Base-by-base conservation (phyloP, 1,284 basidiomycete species). In the Abortiporus biennis region DNA sequence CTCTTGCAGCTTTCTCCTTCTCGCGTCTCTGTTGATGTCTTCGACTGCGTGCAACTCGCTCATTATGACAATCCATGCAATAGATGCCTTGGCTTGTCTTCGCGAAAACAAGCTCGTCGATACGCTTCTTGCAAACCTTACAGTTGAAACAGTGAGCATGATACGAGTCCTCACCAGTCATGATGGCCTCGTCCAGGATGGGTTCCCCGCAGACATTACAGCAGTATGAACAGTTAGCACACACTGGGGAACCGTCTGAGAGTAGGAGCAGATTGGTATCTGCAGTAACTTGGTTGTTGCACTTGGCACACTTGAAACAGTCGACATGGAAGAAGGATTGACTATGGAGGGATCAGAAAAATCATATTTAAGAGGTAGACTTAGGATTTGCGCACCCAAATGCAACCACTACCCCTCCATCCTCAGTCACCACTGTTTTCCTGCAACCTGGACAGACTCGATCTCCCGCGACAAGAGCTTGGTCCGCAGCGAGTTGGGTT, bases 61-160 rank as follows among this genome's bases (percentile, higher is more conserved):
- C 90, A 64, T 94, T 96, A 62, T 99, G 96, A 57, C 95, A 99
- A 41, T 82, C 81, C 94, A 98, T 97, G 63, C 95, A 99, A 64
- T 99, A 99, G 50, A 99, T 98, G 38, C 96, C 95, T 57, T 97
- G 92, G 49, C 84, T 91, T 1, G 96, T 99, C 71, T 98, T 99
- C 43, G 95, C 96, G 56, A 98, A 99, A 44, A 98, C 92, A 40
- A 99, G 80, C 62, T 99, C 95, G 64, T 98, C 94, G 54, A 99
- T 99, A 46, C 91, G 79, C 58, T 87, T 85, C 59, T 84, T 82
- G 70, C 95, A 99, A 29, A 93, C 87, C 54, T 92, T 87, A 68
- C 95, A 99, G 53, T 93, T 94, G 74, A 99, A 99, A 69, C 95
- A 99, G 54, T 94, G 88, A 2, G 95, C 94, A 63, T 99, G 95